Evolutionary conservation across 495 filamentous ascomycete genomes (phyloP).

Genomic region (Penicillium angulare): DNA sequence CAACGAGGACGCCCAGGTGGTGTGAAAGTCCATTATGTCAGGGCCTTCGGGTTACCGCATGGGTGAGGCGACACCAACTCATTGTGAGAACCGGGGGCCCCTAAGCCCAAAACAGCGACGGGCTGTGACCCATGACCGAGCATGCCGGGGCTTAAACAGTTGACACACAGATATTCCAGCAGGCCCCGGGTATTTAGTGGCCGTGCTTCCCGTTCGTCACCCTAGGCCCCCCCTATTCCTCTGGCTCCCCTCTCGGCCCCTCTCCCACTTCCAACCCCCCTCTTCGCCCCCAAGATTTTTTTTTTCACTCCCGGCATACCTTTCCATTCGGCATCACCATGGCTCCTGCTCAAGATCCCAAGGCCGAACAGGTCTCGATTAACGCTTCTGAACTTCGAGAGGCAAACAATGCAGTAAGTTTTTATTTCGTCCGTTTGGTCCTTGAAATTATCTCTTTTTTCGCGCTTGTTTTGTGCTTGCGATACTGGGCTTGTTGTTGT

Average conservation of each 20-base stretch:
- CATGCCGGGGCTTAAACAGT: conserved; percentile 10
- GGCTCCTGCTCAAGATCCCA: background rate
- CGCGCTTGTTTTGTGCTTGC: conserved; percentile 3
- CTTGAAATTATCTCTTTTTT: background rate
- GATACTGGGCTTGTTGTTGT: conserved; percentile 14
- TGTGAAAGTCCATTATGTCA: background rate
- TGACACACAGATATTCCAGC: too few species aligned
- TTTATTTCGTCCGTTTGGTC: conserved; percentile 6
- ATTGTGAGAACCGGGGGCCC: background rate
- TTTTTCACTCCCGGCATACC: conserved; percentile 7
- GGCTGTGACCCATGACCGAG: background rate
- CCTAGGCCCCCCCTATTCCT: conserved; percentile 5
- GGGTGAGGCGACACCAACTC: background rate
- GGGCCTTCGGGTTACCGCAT: conserved; percentile 2
- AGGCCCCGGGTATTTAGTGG: conserved; percentile 38
- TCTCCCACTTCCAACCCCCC: too few species aligned
- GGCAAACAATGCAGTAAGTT: conserved; percentile 64
- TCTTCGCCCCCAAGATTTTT: conserved; percentile 20
- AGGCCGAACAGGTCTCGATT: conserved; percentile 34
- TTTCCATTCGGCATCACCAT: conserved; percentile 2
- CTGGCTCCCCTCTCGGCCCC: too few species aligned
- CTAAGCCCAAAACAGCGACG: conserved; percentile 32
- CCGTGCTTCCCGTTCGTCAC: conserved; percentile 9
- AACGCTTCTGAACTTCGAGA: conserved; percentile 61
- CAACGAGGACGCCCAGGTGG: too few species aligned